These are phyloP conservation scores for Aurifilum marmelostoma DNA, from an alignment of 2,329 filamentous ascomycete species.

Conservation along the genomic window DNA sequence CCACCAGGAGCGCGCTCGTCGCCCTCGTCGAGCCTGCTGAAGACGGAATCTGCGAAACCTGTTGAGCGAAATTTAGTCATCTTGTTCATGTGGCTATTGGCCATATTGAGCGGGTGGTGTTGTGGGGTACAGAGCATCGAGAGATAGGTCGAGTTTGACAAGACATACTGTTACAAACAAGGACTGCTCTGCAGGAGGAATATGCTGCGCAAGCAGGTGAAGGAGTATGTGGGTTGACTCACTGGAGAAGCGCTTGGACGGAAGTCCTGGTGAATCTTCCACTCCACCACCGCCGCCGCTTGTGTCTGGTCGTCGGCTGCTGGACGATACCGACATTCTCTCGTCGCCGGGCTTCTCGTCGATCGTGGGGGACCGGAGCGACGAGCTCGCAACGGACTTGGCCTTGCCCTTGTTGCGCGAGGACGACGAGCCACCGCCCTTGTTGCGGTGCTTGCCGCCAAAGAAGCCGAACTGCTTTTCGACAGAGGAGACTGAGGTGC, in stretches of 20 bases:
- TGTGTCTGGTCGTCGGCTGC: conserved; percentile 27
- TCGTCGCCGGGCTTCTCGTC: conserved; percentile 14
- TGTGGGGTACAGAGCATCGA: too few species aligned
- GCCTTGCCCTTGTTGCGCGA: conserved; percentile 31
- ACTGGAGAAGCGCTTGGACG: conserved; percentile 13
- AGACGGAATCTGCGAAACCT: conserved; percentile 44
- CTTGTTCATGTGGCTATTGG: neutral
- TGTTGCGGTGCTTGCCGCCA: conserved; percentile 44
- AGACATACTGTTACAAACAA: too few species aligned
- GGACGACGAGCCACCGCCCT: conserved; percentile 34
- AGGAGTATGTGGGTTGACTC: neutral
- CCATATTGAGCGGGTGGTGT: neutral
- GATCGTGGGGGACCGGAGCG: conserved; percentile 17
- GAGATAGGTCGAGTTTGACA: too few species aligned
- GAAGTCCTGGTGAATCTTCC: neutral
- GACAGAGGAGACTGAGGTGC: conserved; percentile 47
- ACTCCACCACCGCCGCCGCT: neutral
- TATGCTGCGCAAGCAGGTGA: too few species aligned
- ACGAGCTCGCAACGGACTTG: conserved; percentile 21
- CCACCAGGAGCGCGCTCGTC: conserved; percentile 35
- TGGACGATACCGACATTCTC: conserved; percentile 7
- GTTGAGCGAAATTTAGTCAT: conserved; percentile 9
- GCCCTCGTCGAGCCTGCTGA: conserved; percentile 49
- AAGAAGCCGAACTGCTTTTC: conserved; percentile 50
- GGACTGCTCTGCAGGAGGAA: too few species aligned